These are phyloP conservation scores for Neoboletus magnificus DNA, from an alignment of 768 basidiomycete species.

Conservation along the genomic window DNA sequence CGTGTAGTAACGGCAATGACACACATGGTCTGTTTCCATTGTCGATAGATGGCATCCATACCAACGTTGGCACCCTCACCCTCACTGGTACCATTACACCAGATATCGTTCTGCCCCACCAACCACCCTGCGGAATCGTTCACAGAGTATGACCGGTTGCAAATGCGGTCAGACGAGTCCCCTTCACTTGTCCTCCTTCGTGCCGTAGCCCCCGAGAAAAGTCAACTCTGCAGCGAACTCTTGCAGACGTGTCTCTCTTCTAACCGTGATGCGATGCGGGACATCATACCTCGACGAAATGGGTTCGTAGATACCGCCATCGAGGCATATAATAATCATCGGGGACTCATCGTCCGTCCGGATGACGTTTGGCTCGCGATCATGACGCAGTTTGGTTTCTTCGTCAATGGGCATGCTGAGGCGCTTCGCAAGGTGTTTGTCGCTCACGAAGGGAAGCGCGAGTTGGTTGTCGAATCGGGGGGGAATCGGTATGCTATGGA, in stretches of 20 bases:
- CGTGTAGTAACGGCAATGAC: neutral
- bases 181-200: conserved; percentile 22
- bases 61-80: neutral
- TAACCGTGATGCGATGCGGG: conserved; percentile 18
- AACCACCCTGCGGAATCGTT: conserved; percentile 28
- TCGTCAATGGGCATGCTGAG: conserved; percentile 37
- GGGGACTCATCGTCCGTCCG: conserved; percentile 41
- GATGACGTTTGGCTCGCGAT: conserved; percentile 47
- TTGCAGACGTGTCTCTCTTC: conserved; percentile 29
- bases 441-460: conserved; percentile 21
- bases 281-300: conserved; percentile 30
- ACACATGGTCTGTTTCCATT: neutral
- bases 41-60: conserved; percentile 6
- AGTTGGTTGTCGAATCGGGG: conserved; percentile 24
- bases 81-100: neutral
- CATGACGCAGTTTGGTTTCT: conserved; percentile 38
- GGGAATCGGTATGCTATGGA: conserved; percentile 28
- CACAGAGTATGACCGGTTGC: conserved; percentile 28
- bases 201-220: conserved; percentile 20
- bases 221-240: conserved; percentile 21
- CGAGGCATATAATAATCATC: conserved; percentile 35
- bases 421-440: conserved; percentile 33
- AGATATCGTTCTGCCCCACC: conserved; percentile 25
- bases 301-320: conserved; percentile 37
- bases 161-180: conserved; percentile 18